Evolutionary conservation across 345 rosid genomes (phyloP).

Genomic region (Populus davidiana): DNA sequence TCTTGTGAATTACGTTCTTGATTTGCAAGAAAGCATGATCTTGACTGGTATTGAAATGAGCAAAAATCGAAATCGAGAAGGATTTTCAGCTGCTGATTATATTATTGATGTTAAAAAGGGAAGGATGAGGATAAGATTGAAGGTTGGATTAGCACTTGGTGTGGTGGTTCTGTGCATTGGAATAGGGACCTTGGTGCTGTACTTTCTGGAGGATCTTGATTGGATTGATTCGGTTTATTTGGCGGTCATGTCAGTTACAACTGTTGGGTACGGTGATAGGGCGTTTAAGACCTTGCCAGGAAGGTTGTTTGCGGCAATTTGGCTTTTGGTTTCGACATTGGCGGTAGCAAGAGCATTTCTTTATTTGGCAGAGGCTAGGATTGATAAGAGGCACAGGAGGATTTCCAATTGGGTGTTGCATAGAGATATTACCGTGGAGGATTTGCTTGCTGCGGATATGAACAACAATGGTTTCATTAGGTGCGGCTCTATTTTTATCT

Average conservation of each 20-base stretch:
- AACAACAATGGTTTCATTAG: slow-evolving; percentile 38
- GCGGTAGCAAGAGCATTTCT: slow-evolving; percentile 54
- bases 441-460: slow-evolving; percentile 42
- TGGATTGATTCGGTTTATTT: slow-evolving; percentile 51
- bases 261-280: slow-evolving; percentile 61
- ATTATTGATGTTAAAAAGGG: slow-evolving; percentile 44
- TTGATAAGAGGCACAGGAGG: slow-evolving; percentile 45
- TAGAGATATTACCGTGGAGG: slow-evolving; percentile 41
- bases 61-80: background rate
- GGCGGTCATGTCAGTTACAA: slow-evolving; percentile 58
- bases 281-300: slow-evolving; percentile 43
- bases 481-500: slow-evolving; percentile 10
- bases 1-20: slow-evolving; percentile 42
- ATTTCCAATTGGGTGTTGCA: slow-evolving; percentile 42
- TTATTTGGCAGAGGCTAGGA: slow-evolving; percentile 45
- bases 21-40: slow-evolving; percentile 46
- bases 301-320: slow-evolving; percentile 46
- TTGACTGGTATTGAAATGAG: slow-evolving; percentile 31
- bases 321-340: slow-evolving; percentile 47
- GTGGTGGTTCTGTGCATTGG: slow-evolving; percentile 41
- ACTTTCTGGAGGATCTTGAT: slow-evolving; percentile 33
- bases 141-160: slow-evolving; percentile 46
- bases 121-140: slow-evolving; percentile 48
- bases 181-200: slow-evolving; percentile 35
- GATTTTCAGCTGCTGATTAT: slow-evolving; percentile 22